Evolutionary conservation across 225 moss, liverwort and hornwort genomes (phyloP).

Genomic region (Takakia lepidozioides): DNA sequence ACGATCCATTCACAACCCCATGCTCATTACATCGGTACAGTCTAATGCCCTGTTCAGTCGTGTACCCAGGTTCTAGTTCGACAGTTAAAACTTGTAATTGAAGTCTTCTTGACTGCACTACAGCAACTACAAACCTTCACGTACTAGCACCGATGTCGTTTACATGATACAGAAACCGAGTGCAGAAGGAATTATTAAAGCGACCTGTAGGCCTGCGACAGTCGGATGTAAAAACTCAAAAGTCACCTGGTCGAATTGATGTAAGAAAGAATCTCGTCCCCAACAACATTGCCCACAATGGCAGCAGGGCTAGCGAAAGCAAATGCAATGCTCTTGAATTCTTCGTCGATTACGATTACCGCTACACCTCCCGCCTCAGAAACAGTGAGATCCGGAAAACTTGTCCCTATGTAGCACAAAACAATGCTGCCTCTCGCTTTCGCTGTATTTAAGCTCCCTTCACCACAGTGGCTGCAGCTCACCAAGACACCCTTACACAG

Average conservation of each 20-base stretch:
- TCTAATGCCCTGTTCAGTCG: no score
- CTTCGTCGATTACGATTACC: not conserved
- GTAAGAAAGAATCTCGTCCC: conserved; percentile 20
- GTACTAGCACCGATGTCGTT: no score
- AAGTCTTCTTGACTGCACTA: no score
- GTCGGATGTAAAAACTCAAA: not conserved
- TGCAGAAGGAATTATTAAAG: no score
- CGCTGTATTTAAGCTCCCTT: not conserved
- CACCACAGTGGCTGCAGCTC: conserved; percentile 1
- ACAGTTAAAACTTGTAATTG: not conserved
- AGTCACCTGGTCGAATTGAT: conserved; percentile 21
- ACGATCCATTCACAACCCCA: no score
- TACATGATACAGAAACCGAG: no score
- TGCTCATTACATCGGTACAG: no score
- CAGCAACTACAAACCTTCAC: no score
- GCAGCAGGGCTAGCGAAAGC: not conserved
- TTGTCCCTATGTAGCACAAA: not conserved
- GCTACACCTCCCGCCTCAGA: not conserved
- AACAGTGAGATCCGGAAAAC: not conserved
- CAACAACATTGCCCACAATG: not conserved
- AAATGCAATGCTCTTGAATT: not conserved
- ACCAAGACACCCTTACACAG: no score
- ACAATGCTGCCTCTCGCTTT: not conserved
- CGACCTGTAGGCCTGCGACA: no score
- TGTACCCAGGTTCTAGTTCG: no score